Evolutionary conservation across 805 yeast species (phyloP).

Genomic region (Groenewaldozyma salmanticensis): DNA sequence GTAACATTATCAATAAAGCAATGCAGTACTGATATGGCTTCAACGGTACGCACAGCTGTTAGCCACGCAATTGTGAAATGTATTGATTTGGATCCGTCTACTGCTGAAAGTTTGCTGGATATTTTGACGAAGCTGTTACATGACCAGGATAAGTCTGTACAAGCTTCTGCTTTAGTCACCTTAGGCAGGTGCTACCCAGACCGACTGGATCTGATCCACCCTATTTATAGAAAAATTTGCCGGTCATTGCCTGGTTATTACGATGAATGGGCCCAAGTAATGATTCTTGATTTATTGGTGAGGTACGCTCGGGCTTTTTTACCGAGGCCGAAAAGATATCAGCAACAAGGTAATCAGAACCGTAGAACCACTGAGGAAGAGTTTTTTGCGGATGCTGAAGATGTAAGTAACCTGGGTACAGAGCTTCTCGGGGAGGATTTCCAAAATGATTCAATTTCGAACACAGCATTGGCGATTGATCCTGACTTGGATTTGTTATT

Average conservation of each 20-base stretch:
- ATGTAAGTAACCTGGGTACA: constrained; percentile 7
- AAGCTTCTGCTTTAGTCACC: constrained; percentile 57
- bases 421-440: constrained; percentile 25
- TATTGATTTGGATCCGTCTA: constrained; percentile 34
- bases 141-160: constrained; percentile 60
- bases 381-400: constrained; percentile 3
- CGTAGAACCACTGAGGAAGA: constrained; percentile 2
- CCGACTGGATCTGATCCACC: constrained; percentile 59
- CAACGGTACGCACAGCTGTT: constrained; percentile 70
- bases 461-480: constrained; percentile 31
- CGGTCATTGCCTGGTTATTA: constrained; percentile 35
- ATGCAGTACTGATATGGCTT: constrained; percentile 58
- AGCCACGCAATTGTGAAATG: constrained; percentile 65
- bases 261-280: constrained; percentile 65
- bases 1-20: constrained; percentile 63
- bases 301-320: constrained; percentile 57
- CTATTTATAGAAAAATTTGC: constrained; percentile 53
- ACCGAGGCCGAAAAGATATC: constrained; percentile 39
- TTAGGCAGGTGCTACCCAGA: constrained; percentile 45
- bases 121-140: constrained; percentile 44
- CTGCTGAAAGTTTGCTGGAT: constrained; percentile 40
- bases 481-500: constrained; percentile 51
- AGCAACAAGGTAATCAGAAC: constrained; percentile 2
- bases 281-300: constrained; percentile 50
- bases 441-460: constrained; percentile 8